A percentile compares a stretch with the other conserved stretches of the same genome.
These are phyloP conservation scores for Stylosanthes scabra DNA, from an alignment of 331 rosid species.

Conservation along the genomic window DNA sequence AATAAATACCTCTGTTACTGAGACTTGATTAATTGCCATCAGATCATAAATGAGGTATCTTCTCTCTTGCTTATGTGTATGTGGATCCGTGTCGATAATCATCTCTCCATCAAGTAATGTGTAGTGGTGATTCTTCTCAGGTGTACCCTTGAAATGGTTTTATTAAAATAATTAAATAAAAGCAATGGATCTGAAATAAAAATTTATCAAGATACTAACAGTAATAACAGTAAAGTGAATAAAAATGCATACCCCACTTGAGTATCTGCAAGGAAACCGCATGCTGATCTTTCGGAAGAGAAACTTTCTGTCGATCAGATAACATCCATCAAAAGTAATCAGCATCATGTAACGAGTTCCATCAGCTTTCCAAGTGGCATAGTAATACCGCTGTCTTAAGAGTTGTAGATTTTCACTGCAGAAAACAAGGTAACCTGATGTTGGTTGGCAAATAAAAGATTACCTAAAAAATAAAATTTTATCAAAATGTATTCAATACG, in stretches of 20 bases:
- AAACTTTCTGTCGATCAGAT: constrained; percentile 87
- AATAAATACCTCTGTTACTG: constrained; percentile 79
- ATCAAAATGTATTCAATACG: not conserved
- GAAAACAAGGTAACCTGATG: constrained; percentile 22
- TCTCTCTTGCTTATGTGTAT: constrained; percentile 85
- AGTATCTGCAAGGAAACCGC: constrained; percentile 95
- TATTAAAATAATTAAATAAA: constrained; percentile 1
- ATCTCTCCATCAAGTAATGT: constrained; percentile 97
- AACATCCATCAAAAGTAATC: constrained; percentile 86
- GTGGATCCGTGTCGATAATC: constrained; percentile 90
- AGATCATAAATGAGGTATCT: constrained; percentile 97
- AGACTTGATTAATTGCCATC: constrained; percentile 76
- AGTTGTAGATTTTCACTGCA: constrained; percentile 89
- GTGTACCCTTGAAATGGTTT: constrained; percentile 64
- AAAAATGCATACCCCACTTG: constrained; percentile 67
- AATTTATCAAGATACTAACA: constrained; percentile 12
- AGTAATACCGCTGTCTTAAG: constrained; percentile 93
- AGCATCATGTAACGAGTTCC: constrained; percentile 99
- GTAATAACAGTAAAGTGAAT: constrained; percentile 28
- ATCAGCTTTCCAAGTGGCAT: constrained; percentile 99
- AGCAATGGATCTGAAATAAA: constrained; percentile 25
- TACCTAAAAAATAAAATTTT: constrained; percentile 15
- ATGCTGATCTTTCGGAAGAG: constrained; percentile 83
- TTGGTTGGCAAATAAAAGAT: constrained; percentile 1
- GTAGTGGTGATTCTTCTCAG: constrained; percentile 86